Evolutionary conservation across 2,329 filamentous ascomycete genomes (phyloP), one percentile per base, ranked within the genome.

Genomic region (Bipolaris oryzae): DNA sequence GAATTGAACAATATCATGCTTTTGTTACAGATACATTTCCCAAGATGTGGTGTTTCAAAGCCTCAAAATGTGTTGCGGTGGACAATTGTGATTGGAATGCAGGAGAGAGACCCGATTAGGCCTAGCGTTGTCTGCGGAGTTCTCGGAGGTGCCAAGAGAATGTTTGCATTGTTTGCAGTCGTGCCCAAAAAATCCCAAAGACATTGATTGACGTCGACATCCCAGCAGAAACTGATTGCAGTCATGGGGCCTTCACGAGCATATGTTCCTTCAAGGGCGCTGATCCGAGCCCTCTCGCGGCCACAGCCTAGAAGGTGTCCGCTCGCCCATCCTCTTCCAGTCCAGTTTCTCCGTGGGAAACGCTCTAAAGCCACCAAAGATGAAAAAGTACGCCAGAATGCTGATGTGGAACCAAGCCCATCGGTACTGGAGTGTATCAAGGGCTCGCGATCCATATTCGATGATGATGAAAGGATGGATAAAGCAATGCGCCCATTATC

Each of bases 221-320:
- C 18, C 16, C 25, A 18, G 21, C 21, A 34, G 18, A 10, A n/a
- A 33, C 16, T 16, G 39, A 37, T 10, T 35, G 34, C 35, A 15
- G 46, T 10, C 33, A 71, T 69, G 66, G 61, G 60, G 13, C 48
- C 57, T 7, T 57, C 60, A 23, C 56, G 66, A 47, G 55, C 65
- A n/a, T 72, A 69, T 45, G 55, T 70, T 6, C 71, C 71, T 9
- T 72, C 72, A 0, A 51, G 49, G 18, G 61, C 65, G 13, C 60
- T 75, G 3, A 45, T 75, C 6, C 63, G 67, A 25, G 63, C 67
- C 2, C 61, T 73, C 2, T 54, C 61, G 11, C 66, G 66, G 7
- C 66, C 70, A 16, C 57, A 60, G 7, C 55, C 66, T 1, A 52
- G 51, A 13, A 57, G 37, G 63, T 71, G 66, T 43, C 57, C 63